Percentiles rank a stretch among this genome's conserved stretches.
These are phyloP conservation scores for Arctium minus DNA, from an alignment of 129 eudicot species.

Conservation along the genomic window DNA sequence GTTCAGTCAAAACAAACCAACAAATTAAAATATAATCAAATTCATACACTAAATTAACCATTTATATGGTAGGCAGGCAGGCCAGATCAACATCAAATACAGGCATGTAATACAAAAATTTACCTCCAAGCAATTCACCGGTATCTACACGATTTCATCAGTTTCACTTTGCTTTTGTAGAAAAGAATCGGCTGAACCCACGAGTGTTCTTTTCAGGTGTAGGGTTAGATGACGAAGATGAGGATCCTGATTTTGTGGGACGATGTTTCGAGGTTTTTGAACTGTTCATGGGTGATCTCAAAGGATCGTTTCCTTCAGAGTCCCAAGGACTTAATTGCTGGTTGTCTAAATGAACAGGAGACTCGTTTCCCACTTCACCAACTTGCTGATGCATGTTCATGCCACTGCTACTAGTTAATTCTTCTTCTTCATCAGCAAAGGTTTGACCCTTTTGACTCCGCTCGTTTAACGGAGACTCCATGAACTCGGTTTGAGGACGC, in stretches of 20 bases:
- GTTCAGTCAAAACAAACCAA: constrained; percentile 27
- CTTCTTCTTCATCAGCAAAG: constrained; percentile 37
- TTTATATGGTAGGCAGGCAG: background rate
- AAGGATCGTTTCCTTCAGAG: constrained; percentile 52
- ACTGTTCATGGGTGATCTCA: constrained; percentile 58
- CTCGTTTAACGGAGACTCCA: constrained; percentile 35
- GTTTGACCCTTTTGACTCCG: constrained; percentile 43
- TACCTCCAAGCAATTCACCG: constrained; percentile 24
- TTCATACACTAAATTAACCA: constrained; percentile 19
- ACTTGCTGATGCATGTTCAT: constrained; percentile 32
- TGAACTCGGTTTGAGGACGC: constrained; percentile 64
- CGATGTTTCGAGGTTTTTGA: constrained; percentile 53
- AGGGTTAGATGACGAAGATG: constrained; percentile 66
- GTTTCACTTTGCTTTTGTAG: constrained; percentile 57
- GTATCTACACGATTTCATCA: constrained; percentile 19
- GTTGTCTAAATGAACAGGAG: constrained; percentile 46
- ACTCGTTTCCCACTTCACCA: constrained; percentile 55
- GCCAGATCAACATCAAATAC: constrained; percentile 24
- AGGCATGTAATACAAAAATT: constrained; percentile 35
- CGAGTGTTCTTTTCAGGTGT: constrained; percentile 86
- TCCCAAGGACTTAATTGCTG: constrained; percentile 51
- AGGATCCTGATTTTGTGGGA: constrained; percentile 75
- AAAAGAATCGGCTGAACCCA: constrained; percentile 88
- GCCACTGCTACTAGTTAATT: constrained; percentile 48
- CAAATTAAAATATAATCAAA: constrained; percentile 14